These are phyloP conservation scores for Chaetomium sp. DNA, from an alignment of 2,329 filamentous ascomycete species.

Conservation along the genomic window DNA sequence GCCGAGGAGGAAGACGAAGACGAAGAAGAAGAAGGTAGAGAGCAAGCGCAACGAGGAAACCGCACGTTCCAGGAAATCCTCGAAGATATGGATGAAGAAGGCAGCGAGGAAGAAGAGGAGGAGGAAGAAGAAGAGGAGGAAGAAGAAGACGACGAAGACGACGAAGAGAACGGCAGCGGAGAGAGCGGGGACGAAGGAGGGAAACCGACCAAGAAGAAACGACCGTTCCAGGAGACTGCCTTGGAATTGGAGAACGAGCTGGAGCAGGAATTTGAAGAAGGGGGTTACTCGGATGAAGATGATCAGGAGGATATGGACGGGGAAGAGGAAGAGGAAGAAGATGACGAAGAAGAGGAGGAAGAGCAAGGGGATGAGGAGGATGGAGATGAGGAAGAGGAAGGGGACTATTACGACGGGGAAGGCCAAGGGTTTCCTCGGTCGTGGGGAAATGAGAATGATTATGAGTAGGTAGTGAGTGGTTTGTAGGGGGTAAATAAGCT, in stretches of 20 bases:
- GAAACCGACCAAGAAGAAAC: not conserved
- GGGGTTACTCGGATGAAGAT: constrained; percentile 16
- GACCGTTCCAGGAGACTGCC: constrained; percentile 1
- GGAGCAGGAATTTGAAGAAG: constrained; percentile 19
- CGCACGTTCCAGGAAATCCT: constrained; percentile 14
- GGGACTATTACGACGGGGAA: constrained; percentile 16
- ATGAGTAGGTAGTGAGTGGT: not conserved
- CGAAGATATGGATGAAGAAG: constrained; percentile 17
- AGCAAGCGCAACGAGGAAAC: constrained; percentile 9
- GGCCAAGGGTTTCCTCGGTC: constrained; percentile 14
- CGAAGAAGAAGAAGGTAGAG: constrained; percentile 8
- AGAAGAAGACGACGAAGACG: not conserved
- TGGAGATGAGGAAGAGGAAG: constrained; percentile 17
- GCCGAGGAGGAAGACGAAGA: not conserved
- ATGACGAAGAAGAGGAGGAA: constrained; percentile 23
- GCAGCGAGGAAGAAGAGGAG: constrained; percentile 14
- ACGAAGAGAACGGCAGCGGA: not conserved
- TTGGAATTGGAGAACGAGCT: constrained; percentile 15
- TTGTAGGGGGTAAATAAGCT: too few relatives aligned
- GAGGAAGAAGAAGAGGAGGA: constrained; percentile 12
- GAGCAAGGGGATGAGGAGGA: constrained; percentile 18
- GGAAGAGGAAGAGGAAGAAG: constrained; percentile 24
- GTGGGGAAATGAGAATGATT: constrained; percentile 19
- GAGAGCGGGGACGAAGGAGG: not conserved
- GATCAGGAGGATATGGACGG: constrained; percentile 19